Percentiles rank a stretch among this genome's conserved stretches.
These are phyloP conservation scores for Petunia hybrid DNA, from an alignment of 305 asterid genomes.

Conservation along the genomic window DNA sequence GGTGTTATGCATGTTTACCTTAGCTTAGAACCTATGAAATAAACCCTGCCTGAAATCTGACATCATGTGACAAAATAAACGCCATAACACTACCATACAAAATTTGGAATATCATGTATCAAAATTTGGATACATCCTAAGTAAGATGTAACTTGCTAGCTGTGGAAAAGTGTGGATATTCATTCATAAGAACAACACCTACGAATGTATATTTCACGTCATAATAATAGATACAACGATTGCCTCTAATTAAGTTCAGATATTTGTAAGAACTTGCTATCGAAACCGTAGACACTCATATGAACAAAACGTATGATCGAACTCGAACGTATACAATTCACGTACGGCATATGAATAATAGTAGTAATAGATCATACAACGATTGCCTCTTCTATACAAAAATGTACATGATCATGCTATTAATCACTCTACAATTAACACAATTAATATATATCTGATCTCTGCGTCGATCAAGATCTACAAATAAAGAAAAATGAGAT, in stretches of 20 bases:
- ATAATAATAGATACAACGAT: neutral
- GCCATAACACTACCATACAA: neutral
- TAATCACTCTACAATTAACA: neutral
- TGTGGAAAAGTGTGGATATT: neutral
- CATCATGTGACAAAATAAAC: neutral
- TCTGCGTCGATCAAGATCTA: neutral
- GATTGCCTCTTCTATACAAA: neutral
- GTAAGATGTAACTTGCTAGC: neutral
- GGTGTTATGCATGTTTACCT: too few relatives aligned
- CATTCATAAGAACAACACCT: neutral
- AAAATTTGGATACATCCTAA: neutral
- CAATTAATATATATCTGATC: neutral
- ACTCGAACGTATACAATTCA: neutral
- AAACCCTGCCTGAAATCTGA: too few relatives aligned
- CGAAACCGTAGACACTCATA: neutral
- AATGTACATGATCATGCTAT: neutral
- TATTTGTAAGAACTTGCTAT: neutral
- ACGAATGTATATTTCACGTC: neutral
- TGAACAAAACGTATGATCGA: neutral
- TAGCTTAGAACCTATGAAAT: too few relatives aligned
- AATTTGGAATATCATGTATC: neutral
- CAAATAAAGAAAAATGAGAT: neutral
- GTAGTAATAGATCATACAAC: neutral
- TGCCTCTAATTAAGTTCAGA: neutral
- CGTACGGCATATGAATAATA: neutral